phyloP scores from a whole-genome alignment of 2,329 filamentous ascomycete species.

The Beauveria sp. region DNA sequence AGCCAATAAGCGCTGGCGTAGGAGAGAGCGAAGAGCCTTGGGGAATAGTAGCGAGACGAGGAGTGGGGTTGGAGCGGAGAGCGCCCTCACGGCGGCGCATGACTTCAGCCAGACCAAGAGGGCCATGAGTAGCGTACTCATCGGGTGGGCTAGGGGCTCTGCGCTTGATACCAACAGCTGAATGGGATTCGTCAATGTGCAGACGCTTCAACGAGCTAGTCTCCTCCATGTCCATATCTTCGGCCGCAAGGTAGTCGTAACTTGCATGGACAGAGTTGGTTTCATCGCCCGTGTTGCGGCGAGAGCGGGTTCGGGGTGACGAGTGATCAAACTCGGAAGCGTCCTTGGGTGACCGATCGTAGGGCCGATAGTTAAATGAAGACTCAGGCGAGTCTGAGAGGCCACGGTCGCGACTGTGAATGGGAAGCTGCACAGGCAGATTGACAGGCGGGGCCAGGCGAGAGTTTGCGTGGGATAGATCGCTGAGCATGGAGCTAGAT shows the following conservation, averaged over 20 bases:
- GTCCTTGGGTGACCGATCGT: constrained; percentile 37
- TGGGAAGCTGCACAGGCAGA: constrained; percentile 39
- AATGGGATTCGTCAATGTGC: constrained; percentile 39
- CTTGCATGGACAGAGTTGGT: constrained; percentile 37
- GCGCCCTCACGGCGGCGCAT: constrained; percentile 40
- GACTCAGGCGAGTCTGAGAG: constrained; percentile 42
- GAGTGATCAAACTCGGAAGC: constrained; percentile 40
- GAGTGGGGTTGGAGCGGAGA: constrained; percentile 45
- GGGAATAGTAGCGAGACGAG: constrained; percentile 39
- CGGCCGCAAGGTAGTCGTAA: constrained; percentile 30
- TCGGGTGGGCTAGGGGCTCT: constrained; percentile 49
- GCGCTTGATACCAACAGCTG: constrained; percentile 42
- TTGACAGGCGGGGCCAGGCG: constrained; percentile 27
- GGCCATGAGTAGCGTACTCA: constrained; percentile 33
- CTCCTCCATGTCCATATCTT: constrained; percentile 46
- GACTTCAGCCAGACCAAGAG: constrained; percentile 34
- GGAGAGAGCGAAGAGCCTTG: constrained; percentile 37
- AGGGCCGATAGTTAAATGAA: constrained; percentile 35
- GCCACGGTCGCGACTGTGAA: constrained; percentile 25
- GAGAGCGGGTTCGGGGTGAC: constrained; percentile 37
- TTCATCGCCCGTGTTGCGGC: constrained; percentile 47
- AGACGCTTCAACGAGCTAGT: constrained; percentile 42
- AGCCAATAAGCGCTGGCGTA: constrained; percentile 29
- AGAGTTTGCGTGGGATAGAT: constrained; percentile 31
- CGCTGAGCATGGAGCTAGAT: constrained; percentile 34